phyloP scores from a whole-genome alignment of 257 asterid genomes.

The Jacaranda copaia region DNA sequence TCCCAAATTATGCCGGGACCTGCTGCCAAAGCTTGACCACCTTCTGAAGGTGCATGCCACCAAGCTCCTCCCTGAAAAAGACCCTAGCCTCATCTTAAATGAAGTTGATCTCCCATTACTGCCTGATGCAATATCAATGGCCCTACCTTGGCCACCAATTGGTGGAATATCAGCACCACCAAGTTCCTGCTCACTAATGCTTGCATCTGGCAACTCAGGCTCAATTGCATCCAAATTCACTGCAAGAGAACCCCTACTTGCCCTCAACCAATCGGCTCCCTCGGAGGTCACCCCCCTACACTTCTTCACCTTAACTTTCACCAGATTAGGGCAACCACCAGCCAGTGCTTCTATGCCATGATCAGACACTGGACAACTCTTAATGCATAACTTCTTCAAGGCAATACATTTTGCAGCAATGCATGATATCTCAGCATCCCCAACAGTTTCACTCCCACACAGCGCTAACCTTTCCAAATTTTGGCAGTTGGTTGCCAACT shows the following conservation, averaged over 20 bases:
- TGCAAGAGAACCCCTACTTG: constrained; percentile 62
- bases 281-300: constrained; percentile 83
- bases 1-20: constrained; percentile 52
- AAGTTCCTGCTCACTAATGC: constrained; percentile 59
- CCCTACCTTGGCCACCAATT: constrained; percentile 36
- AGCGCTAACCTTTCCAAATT: constrained; percentile 86
- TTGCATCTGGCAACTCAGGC: constrained; percentile 59
- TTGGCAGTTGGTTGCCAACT: constrained; percentile 65
- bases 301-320: constrained; percentile 92
- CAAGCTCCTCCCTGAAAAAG: constrained; percentile 62
- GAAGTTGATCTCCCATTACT: constrained; percentile 65
- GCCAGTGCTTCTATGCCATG: constrained; percentile 88
- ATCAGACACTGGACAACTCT: constrained; percentile 87
- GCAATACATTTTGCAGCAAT: constrained; percentile 81
- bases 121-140: constrained; percentile 41
- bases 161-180: constrained; percentile 45
- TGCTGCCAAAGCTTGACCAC: constrained; percentile 76
- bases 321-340: constrained; percentile 89
- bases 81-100: constrained; percentile 72
- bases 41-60: constrained; percentile 71
- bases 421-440: constrained; percentile 80
- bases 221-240: constrained; percentile 76
- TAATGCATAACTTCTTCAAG: constrained; percentile 82
- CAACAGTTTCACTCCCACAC: constrained; percentile 88
- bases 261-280: constrained; percentile 86